Percentiles rank a stretch among this genome's conserved stretches.
Evolutionary conservation across 768 basidiomycete species (phyloP).

Genomic region (Sporobolomyces pararoseus): DNA sequence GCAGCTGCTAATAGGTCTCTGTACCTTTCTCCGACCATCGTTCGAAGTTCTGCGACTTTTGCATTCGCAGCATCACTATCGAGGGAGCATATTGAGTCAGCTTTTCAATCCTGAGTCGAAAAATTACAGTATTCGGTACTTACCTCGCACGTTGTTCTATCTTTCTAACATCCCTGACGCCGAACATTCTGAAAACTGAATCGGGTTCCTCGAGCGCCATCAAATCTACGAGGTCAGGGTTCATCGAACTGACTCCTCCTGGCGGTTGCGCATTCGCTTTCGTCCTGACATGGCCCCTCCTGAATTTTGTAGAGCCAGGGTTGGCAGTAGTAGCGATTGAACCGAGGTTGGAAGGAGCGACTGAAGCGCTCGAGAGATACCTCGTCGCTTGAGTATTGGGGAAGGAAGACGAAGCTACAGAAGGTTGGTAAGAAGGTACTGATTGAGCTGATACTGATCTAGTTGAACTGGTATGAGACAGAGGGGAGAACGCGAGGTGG

Average conservation of each 20-base stretch:
- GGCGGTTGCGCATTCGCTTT: not conserved
- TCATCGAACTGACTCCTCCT: not conserved
- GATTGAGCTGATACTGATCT: slow-evolving; percentile 14
- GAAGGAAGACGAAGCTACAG: slow-evolving; percentile 9
- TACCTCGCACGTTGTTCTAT: slow-evolving; percentile 42
- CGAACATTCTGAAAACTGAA: slow-evolving; percentile 41
- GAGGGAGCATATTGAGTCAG: too few relatives aligned
- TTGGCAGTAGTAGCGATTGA: slow-evolving; percentile 21
- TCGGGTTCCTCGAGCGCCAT: slow-evolving; percentile 43
- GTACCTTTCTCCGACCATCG: slow-evolving; percentile 47
- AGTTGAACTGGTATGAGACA: slow-evolving; percentile 1
- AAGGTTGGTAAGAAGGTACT: slow-evolving; percentile 16
- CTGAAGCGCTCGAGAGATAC: not conserved
- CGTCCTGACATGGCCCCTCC: slow-evolving; percentile 26
- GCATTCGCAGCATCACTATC: slow-evolving; percentile 39
- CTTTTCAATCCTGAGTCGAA: not conserved
- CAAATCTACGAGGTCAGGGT: slow-evolving; percentile 34
- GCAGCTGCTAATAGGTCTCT: slow-evolving; percentile 46
- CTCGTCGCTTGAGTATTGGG: not conserved
- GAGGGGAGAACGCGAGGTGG: slow-evolving; percentile 20
- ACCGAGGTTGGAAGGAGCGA: slow-evolving; percentile 11
- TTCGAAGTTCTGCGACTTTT: slow-evolving; percentile 44
- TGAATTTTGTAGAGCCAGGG: slow-evolving; percentile 12
- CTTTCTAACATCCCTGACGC: slow-evolving; percentile 44
- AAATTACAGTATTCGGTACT: not conserved